Conservation (phyloP, 352 stramenopile genomes). For the Aphanomyces astaci region DNA sequence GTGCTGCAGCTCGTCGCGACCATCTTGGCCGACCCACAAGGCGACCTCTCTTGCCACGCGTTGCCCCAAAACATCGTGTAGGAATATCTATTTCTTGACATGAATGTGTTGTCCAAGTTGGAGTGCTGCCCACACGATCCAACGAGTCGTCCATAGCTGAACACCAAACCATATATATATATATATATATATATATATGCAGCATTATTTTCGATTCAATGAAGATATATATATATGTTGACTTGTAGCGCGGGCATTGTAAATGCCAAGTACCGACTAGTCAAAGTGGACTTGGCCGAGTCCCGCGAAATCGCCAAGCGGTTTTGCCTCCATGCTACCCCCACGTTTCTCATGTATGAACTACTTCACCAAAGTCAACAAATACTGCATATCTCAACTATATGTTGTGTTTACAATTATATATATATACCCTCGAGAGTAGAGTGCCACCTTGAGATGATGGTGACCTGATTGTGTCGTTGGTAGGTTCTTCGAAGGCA, state of each 20-base stretch:
- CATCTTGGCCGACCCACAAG: neutral
- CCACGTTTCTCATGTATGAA: constrained; percentile 65
- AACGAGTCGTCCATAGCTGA: neutral
- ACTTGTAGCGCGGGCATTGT: constrained; percentile 14
- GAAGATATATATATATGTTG: too few species aligned
- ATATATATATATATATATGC: too few species aligned
- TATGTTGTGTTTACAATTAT: too few species aligned
- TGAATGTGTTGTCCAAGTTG: neutral
- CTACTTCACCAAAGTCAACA: too few species aligned
- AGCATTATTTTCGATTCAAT: too few species aligned
- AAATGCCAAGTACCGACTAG: constrained; percentile 37
- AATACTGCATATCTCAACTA: too few species aligned
- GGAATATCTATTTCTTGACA: neutral
- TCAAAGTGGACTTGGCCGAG: constrained; percentile 70
- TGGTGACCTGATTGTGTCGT: constrained; percentile 12
- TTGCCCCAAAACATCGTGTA: constrained; percentile 22
- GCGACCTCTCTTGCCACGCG: neutral
- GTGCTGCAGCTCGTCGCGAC: constrained; percentile 51
- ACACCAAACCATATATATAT: too few species aligned
- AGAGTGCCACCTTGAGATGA: too few species aligned
- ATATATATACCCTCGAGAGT: too few species aligned
- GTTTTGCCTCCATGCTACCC: constrained; percentile 57
- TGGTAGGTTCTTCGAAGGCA: constrained; percentile 50
- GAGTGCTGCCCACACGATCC: too few species aligned
- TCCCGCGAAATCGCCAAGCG: constrained; percentile 44